Evolutionary conservation across 495 filamentous ascomycete genomes (phyloP).

Genomic region (Lentithecium fluviatile): DNA sequence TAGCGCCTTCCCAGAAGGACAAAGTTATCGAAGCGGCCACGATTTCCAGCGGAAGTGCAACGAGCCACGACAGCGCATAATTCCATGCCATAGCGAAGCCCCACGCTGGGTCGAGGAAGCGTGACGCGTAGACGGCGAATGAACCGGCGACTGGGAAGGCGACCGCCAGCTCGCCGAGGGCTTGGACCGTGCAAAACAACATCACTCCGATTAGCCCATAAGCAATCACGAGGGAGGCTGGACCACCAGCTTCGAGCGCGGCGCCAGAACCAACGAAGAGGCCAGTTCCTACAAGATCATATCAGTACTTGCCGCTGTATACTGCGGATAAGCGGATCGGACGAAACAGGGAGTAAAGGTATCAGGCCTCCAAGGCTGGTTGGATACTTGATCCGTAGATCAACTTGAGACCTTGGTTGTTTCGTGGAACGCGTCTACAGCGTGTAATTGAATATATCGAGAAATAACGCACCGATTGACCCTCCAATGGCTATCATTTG

Average conservation of each 20-base stretch:
- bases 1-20: slow-evolving; percentile 68
- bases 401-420: too few relatives aligned
- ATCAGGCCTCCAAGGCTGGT: too few relatives aligned
- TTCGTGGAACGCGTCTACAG: too few relatives aligned
- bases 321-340: too few relatives aligned
- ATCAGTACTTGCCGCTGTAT: not conserved
- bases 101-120: slow-evolving; percentile 94
- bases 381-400: too few relatives aligned
- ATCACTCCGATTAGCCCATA: slow-evolving; percentile 82
- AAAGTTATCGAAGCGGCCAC: slow-evolving; percentile 92
- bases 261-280: slow-evolving; percentile 85
- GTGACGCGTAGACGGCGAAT: slow-evolving; percentile 86
- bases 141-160: slow-evolving; percentile 88
- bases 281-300: slow-evolving; percentile 67
- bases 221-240: slow-evolving; percentile 81
- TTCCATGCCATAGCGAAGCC: slow-evolving; percentile 99
- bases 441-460: too few relatives aligned
- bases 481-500: slow-evolving; percentile 98
- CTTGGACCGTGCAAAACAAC: slow-evolving; percentile 89
- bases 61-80: slow-evolving; percentile 89
- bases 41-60: slow-evolving; percentile 85
- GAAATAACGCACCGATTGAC: slow-evolving; percentile 68
- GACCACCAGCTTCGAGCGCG: slow-evolving; percentile 75
- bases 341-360: too few relatives aligned
- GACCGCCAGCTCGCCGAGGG: slow-evolving; percentile 89